A percentile compares a stretch with the other conserved stretches of the same genome.
These are phyloP conservation scores for Penicillium lagena DNA, from an alignment of 495 filamentous ascomycete species.

Conservation along the genomic window DNA sequence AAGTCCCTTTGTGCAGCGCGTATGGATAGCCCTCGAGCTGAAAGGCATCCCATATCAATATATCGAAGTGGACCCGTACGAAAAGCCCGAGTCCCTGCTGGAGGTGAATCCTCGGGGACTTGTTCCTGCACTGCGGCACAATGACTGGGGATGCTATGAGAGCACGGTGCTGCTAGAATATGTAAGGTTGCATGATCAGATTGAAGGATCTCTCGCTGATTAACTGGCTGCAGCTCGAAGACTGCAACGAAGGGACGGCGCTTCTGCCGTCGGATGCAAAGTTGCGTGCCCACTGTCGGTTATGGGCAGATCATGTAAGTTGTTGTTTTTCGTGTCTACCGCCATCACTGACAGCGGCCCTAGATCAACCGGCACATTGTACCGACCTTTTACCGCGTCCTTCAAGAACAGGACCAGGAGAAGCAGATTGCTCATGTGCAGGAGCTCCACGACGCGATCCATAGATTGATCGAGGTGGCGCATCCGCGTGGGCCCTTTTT, in stretches of 20 bases:
- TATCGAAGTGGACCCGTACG: constrained; percentile 83
- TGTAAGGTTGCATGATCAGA: constrained; percentile 31
- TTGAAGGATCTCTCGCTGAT: constrained; percentile 1
- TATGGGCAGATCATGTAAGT: constrained; percentile 84
- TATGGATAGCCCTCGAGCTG: constrained; percentile 91
- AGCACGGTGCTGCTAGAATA: constrained; percentile 89
- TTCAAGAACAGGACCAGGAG: constrained; percentile 62
- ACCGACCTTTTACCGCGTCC: constrained; percentile 71
- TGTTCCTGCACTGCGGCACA: constrained; percentile 77
- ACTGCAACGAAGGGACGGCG: constrained; percentile 53
- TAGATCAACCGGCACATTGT: constrained; percentile 81
- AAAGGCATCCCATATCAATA: constrained; percentile 86
- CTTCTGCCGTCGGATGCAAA: constrained; percentile 61
- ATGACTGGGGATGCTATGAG: constrained; percentile 84
- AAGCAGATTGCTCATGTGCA: constrained; percentile 59
- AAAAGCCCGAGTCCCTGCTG: constrained; percentile 69
- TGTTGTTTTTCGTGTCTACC: no score
- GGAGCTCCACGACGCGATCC: constrained; percentile 63
- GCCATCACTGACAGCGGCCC: constrained; percentile 5
- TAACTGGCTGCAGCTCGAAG: constrained; percentile 57
- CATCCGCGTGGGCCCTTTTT: constrained; percentile 73
- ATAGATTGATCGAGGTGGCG: constrained; percentile 66
- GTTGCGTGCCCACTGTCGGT: constrained; percentile 66
- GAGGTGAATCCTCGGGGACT: constrained; percentile 86
- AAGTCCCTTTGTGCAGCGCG: constrained; percentile 81